Evolutionary conservation across 208 protist genomes (phyloP), one percentile per base, ranked within the genome.

Genomic region (Leishmania arabica): DNA sequence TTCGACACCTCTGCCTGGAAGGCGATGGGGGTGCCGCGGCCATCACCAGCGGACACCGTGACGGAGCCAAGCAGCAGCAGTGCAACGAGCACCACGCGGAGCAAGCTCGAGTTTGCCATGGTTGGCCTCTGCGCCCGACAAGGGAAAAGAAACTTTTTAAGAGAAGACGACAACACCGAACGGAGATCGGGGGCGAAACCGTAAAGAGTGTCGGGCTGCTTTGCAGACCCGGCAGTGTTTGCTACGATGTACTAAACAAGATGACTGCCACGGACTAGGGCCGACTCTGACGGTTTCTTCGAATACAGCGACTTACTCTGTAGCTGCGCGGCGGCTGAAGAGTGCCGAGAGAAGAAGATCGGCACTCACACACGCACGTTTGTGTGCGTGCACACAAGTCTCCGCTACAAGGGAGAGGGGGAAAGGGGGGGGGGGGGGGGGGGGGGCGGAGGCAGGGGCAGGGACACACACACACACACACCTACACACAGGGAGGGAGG

Each of bases 1-100:
- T 99, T 97, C 53, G 92, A 97, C 15, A 99, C 98, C 86, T 99
- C 98, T 7, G 98, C 97, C 86, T 99, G 91, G 88, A 99, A 99
- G 4, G 88, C 82, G 78, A 96, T 89, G n/a, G 92, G 91, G n/a
- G 65, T 68, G 24, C 92, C 94, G 42, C 82, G 82, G 72, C 64
- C 82, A 68, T 85, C 77, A 37, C 73, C 82, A 37, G 82, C 82
- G 27, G 77, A 81, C 17, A 68, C 78, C 3, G 84, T 82, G 19
- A 85, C 45, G 17, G 83, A 78, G 47, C 85, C 70, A 34, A 95
- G 72, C 75, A 92, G 80, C 40, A 92, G 56, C 9, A 93, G 77
- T 27, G 82, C 85, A 60, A 92, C 76, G 31, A 93, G 84, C 56
- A 80, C 75, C 15, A 78, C 62, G 34, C 84, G 84, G 34, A 91